Percentiles rank a stretch among this genome's conserved stretches.
Conservation (phyloP, 1,284 basidiomycete genomes). For the Erythrobasidium hasegawianum region DNA sequence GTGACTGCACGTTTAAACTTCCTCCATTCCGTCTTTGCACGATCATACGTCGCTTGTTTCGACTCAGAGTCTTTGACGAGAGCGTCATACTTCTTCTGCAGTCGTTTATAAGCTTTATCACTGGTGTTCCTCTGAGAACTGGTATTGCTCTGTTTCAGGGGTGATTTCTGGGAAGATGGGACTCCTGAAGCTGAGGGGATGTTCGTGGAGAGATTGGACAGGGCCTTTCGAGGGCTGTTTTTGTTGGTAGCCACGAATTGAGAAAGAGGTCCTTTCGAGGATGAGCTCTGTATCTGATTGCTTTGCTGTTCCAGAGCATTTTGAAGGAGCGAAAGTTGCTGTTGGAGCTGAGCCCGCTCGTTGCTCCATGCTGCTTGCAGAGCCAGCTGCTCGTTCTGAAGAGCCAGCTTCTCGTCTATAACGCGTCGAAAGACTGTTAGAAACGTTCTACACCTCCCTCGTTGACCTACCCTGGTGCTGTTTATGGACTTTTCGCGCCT, state of each 20-base stretch:
- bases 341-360: not conserved
- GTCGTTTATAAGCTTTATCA: slow-evolving; percentile 4
- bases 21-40: slow-evolving; percentile 22
- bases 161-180: slow-evolving; percentile 57
- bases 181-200: slow-evolving; percentile 29
- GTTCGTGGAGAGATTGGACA: no score
- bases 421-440: no score
- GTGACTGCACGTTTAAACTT: slow-evolving; percentile 10
- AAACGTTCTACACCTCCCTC: no score
- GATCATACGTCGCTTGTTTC: not conserved
- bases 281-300: no score
- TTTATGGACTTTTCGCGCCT: no score
- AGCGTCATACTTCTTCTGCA: slow-evolving; percentile 24
- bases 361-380: not conserved
- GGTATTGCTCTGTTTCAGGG: slow-evolving; percentile 36
- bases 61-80: slow-evolving; percentile 3
- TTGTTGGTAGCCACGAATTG: no score
- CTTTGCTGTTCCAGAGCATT: no score
- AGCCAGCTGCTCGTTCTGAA: not conserved
- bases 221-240: no score
- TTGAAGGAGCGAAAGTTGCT: not conserved
- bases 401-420: no score
- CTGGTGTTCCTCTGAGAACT: not conserved
- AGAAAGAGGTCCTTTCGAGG: no score
- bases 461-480: no score